Base-by-base conservation (phyloP, 306 rosid genomes). In the Sicyos baderoa region DNA sequence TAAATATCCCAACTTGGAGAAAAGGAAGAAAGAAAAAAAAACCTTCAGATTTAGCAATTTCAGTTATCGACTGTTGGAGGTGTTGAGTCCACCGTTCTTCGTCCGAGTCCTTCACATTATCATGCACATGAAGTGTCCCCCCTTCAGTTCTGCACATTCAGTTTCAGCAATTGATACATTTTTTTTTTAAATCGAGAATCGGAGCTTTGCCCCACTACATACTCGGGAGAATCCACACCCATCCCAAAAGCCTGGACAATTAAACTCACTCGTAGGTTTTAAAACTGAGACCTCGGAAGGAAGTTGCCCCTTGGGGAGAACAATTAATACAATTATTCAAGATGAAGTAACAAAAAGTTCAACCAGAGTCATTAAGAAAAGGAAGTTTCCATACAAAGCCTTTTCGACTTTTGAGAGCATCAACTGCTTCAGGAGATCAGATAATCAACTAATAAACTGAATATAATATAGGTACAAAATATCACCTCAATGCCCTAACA, bases 41-140 rank as follows among this genome's bases (percentile, higher is more conserved):
- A 89, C 96, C 97, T 93, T 90, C 94, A 73, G 89, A 85, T 78
- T 44, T 86, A 50, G 94, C 87, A 71, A 81, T 86, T 75, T 85
- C 90, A 54, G n/a, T 37, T 71, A 88, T 75, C 27, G 99, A 82
- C 75, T 85, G 83, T 21, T 69, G 61, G 18, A 90, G 79, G 73
- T 77, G 85, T 50, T 81, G 82, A 14, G 78, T 72, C 94, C 99
- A 93, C 60, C 62, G 77, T 54, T 53, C 40, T 71, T 90, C 99
- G 74, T 86, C 89, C 0, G 87, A 82, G 82, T 90, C 97, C 84
- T 85, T 85, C 44, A 88, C 85, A 76, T 90, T 93, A 54, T 85
- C 96, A 67, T 88, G 99, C 78, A 90, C 78, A 56, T 90, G 94
- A 71, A 93, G 78, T 12, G 81, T 72, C 75, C 99, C 99, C 61